phyloP scores from a whole-genome alignment of 441 rosid species.

The Jatropha podagrica region DNA sequence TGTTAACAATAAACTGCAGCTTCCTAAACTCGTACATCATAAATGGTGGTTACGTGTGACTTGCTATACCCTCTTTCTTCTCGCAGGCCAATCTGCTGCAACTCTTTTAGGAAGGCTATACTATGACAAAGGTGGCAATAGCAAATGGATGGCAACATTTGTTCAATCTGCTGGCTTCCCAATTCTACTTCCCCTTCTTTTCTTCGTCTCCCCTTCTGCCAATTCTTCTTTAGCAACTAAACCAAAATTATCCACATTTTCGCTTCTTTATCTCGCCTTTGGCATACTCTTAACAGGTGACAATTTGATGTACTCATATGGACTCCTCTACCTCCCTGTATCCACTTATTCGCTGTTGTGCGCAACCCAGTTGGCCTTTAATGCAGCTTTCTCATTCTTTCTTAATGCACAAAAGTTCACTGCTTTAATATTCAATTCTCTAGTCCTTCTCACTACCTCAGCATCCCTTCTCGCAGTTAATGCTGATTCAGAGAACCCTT shows the following conservation, averaged over 20 bases:
- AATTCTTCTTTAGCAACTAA: conserved; percentile 13
- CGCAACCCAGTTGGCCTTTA: conserved; percentile 58
- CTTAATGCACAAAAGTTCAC: conserved; percentile 58
- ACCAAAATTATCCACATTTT: conserved; percentile 27
- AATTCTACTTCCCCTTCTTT: conserved; percentile 39
- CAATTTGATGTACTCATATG: conserved; percentile 57
- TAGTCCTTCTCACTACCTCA: conserved; percentile 51
- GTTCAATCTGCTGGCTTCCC: conserved; percentile 70
- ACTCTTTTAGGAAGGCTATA: conserved; percentile 54
- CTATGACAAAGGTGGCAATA: conserved; percentile 59
- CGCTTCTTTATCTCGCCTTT: conserved; percentile 35
- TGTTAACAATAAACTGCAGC: not conserved
- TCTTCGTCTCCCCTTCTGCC: conserved; percentile 29
- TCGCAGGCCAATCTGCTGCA: conserved; percentile 51
- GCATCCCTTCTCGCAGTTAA: conserved; percentile 54
- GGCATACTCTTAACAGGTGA: conserved; percentile 50
- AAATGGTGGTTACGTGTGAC: conserved; percentile 49
- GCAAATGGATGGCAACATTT: conserved; percentile 69
- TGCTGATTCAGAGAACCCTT: conserved; percentile 35
- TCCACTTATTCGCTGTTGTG: conserved; percentile 63
- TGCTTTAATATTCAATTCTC: conserved; percentile 44
- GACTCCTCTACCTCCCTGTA: conserved; percentile 57
- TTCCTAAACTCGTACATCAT: conserved; percentile 31
- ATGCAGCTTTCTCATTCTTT: conserved; percentile 51
- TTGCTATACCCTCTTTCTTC: conserved; percentile 35